phyloP scores from a whole-genome alignment of 768 basidiomycete genomes.

The Tylopilus sp. region DNA sequence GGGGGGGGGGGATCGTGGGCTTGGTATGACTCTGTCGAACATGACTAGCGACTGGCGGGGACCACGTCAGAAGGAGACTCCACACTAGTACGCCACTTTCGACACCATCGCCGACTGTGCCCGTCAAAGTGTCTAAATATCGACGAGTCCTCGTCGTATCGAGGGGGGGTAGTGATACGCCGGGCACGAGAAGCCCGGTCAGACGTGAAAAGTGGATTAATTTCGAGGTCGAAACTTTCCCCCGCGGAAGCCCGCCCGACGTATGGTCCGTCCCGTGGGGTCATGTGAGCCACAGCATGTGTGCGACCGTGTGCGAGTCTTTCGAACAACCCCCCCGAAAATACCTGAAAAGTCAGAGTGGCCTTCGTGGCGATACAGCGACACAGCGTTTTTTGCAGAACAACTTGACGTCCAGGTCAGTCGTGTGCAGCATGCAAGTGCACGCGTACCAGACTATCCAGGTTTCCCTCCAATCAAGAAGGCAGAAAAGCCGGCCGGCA shows the following conservation, averaged over 20 bases:
- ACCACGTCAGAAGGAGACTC: not conserved
- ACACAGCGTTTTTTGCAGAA: too few relatives aligned
- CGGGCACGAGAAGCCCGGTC: not conserved
- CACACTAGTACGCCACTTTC: too few relatives aligned
- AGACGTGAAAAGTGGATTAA: not conserved
- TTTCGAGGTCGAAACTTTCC: not conserved
- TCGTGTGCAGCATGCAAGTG: not conserved
- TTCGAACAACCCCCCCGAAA: constrained; percentile 1
- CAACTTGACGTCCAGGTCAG: not conserved
- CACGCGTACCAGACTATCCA: not conserved
- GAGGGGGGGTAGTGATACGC: not conserved
- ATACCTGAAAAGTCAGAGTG: too few relatives aligned
- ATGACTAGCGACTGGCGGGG: too few relatives aligned
- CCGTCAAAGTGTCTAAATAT: not conserved
- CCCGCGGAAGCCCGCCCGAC: constrained; percentile 4
- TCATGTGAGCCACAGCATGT: not conserved
- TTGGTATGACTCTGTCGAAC: too few relatives aligned
- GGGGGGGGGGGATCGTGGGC: too few relatives aligned
- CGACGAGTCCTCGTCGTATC: not conserved
- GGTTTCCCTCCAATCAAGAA: not conserved
- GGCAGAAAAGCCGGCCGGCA: not conserved
- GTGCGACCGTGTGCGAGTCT: not conserved
- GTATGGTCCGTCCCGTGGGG: not conserved
- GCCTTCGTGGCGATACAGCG: not conserved
- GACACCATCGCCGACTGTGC: not conserved